These are phyloP conservation scores for Fusarium aywerte DNA, from an alignment of 2,329 filamentous ascomycete genomes.

Conservation along the genomic window DNA sequence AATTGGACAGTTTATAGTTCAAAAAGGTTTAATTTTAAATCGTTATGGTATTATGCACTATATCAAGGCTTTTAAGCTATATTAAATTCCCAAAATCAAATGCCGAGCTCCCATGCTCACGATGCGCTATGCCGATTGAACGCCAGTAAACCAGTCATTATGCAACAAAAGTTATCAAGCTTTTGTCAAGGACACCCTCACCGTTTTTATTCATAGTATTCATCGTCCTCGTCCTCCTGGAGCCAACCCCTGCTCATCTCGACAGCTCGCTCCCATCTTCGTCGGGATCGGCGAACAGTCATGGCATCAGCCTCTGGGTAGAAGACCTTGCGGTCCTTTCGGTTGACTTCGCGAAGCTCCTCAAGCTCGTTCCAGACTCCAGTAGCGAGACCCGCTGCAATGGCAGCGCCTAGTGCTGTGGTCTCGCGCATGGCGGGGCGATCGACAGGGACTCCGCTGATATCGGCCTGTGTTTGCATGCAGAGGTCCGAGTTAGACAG, in stretches of 20 bases:
- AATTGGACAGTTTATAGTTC: background rate
- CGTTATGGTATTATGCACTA: conserved; percentile 28
- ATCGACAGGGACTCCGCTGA: conserved; percentile 83
- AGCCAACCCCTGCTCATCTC: conserved; percentile 69
- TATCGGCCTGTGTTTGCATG: conserved; percentile 92
- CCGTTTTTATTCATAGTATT: conserved; percentile 10
- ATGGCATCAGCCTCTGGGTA: conserved; percentile 67
- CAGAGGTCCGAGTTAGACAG: conserved; percentile 89
- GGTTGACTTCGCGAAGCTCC: conserved; percentile 79
- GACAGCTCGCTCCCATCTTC: conserved; percentile 67
- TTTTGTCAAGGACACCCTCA: background rate
- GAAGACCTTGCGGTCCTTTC: conserved; percentile 75
- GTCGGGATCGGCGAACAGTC: conserved; percentile 56
- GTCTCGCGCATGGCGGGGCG: conserved; percentile 91
- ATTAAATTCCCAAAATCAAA: conserved; percentile 20
- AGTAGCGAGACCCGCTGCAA: conserved; percentile 87
- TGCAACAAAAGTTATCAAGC: background rate
- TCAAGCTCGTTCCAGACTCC: conserved; percentile 80
- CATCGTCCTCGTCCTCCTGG: conserved; percentile 47
- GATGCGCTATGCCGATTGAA: conserved; percentile 31
- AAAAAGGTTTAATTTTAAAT: background rate
- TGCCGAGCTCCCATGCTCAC: conserved; percentile 30
- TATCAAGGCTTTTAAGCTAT: conserved; percentile 13
- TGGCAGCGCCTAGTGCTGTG: conserved; percentile 87
- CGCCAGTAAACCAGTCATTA: conserved; percentile 23